These are phyloP conservation scores for Hansenula lynferdii DNA, from an alignment of 1,139 yeast species.

Conservation along the genomic window DNA sequence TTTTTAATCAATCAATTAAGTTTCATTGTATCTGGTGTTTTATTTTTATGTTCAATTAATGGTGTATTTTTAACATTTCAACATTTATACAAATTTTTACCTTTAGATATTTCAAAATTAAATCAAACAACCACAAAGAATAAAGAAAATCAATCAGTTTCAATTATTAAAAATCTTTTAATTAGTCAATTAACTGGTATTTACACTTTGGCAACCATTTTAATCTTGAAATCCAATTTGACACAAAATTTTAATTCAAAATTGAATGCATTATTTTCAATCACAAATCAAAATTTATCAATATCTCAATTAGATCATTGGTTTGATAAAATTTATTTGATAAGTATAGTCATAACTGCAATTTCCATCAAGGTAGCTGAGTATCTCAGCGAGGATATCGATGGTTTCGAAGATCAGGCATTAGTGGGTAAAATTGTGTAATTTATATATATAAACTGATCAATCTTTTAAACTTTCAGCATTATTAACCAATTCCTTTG, in stretches of 20 bases:
- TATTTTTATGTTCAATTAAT: conserved; percentile 21
- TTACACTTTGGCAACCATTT: conserved; percentile 75
- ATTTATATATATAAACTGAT: not conserved
- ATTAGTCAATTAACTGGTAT: conserved; percentile 72
- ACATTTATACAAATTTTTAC: conserved; percentile 22
- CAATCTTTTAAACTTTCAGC: not conserved
- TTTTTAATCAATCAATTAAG: conserved; percentile 17
- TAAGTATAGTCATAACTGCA: conserved; percentile 49
- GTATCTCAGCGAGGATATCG: conserved; percentile 11
- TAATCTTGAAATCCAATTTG: conserved; percentile 69
- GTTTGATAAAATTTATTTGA: conserved; percentile 73
- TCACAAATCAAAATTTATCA: conserved; percentile 24
- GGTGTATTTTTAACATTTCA: conserved; percentile 22
- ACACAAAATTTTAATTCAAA: conserved; percentile 50
- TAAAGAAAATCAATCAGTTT: conserved; percentile 15
- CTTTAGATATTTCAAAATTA: conserved; percentile 15
- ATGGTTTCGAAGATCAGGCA: conserved; percentile 18
- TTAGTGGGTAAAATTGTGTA: conserved; percentile 18
- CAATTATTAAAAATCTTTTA: conserved; percentile 39
- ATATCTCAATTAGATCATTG: conserved; percentile 66
- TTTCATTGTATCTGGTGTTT: conserved; percentile 18
- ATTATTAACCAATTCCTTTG: not conserved
- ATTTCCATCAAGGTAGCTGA: conserved; percentile 33
- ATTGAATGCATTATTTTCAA: conserved; percentile 24
- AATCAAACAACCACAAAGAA: conserved; percentile 3